Evolutionary conservation across 108 stramenopile genomes (phyloP).

Genomic region (Hondaea fermentalgiana): DNA sequence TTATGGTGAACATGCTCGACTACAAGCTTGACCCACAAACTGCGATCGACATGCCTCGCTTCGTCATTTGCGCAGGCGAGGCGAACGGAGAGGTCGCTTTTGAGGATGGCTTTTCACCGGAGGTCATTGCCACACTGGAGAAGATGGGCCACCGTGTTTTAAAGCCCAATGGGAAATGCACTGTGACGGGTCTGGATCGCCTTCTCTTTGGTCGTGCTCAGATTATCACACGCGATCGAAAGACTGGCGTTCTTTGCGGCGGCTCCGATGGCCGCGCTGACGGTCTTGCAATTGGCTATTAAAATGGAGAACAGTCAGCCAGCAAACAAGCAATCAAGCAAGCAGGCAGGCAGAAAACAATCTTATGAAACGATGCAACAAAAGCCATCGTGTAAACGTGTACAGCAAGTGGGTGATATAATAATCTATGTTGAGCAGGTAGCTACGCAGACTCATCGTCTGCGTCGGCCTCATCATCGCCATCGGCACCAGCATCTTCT

Average conservation of each 20-base stretch:
- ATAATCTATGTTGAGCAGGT: neutral
- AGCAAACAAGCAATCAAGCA: no score
- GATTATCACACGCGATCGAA: constrained; percentile 57
- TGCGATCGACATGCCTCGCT: constrained; percentile 82
- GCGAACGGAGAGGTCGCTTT: constrained; percentile 56
- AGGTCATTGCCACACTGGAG: constrained; percentile 52
- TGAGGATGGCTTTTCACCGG: constrained; percentile 59
- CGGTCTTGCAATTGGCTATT: constrained; percentile 85
- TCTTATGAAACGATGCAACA: no score
- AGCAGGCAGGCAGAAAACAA: no score
- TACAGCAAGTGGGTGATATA: no score
- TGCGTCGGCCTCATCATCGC: neutral
- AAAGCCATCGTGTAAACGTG: no score
- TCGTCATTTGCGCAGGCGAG: constrained; percentile 76
- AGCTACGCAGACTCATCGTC: no score
- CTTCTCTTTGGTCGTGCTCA: constrained; percentile 81
- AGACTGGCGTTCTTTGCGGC: constrained; percentile 69
- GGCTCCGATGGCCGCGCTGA: constrained; percentile 88
- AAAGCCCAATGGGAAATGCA: neutral
- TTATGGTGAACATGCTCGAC: constrained; percentile 68
- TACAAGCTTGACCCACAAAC: constrained; percentile 55
- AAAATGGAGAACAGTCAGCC: neutral
- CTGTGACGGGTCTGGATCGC: constrained; percentile 55
- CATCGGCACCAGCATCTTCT: neutral
- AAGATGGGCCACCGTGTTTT: constrained; percentile 59